Conservation (phyloP, 2,329 filamentous ascomycete genomes). For the Aspergillus fischeri region DNA sequence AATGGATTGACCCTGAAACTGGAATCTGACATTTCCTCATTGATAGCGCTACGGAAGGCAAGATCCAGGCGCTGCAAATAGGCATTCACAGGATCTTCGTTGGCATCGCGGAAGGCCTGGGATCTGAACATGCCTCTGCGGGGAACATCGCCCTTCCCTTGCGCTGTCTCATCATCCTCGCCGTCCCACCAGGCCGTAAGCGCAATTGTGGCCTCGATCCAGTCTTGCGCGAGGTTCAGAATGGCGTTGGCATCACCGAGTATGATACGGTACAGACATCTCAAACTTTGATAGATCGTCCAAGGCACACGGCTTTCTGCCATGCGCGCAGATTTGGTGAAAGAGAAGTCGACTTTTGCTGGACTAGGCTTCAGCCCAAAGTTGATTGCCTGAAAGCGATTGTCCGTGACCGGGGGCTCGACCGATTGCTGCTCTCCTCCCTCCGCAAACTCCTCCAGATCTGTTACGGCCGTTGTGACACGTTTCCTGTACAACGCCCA, state of each 20-base stretch:
- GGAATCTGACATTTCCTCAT: slow-evolving; percentile 57
- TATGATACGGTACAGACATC: slow-evolving; percentile 74
- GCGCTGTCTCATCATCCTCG: slow-evolving; percentile 51
- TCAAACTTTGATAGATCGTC: slow-evolving; percentile 82
- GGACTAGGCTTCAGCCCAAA: slow-evolving; percentile 40
- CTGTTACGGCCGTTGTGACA: slow-evolving; percentile 63
- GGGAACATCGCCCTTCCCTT: slow-evolving; percentile 10
- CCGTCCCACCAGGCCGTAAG: slow-evolving; percentile 93
- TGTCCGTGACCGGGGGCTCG: slow-evolving; percentile 36
- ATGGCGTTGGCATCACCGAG: slow-evolving; percentile 73
- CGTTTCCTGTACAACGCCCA: slow-evolving; percentile 82
- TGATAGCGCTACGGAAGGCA: slow-evolving; percentile 63
- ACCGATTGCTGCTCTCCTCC: slow-evolving; percentile 54
- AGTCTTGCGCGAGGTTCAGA: slow-evolving; percentile 74
- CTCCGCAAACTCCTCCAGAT: slow-evolving; percentile 75
- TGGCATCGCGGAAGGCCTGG: slow-evolving; percentile 40
- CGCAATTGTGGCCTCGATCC: slow-evolving; percentile 82
- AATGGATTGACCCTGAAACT: slow-evolving; percentile 70
- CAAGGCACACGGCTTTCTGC: slow-evolving; percentile 85
- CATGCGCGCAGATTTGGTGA: slow-evolving; percentile 63
- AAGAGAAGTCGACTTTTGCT: slow-evolving; percentile 52
- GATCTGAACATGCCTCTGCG: slow-evolving; percentile 30
- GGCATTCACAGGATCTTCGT: slow-evolving; percentile 56
- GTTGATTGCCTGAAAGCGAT: slow-evolving; percentile 45
- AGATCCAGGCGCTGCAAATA: slow-evolving; percentile 71